Base-by-base conservation (phyloP, 2,329 filamentous ascomycete species). In the Botrytis elliptica region DNA sequence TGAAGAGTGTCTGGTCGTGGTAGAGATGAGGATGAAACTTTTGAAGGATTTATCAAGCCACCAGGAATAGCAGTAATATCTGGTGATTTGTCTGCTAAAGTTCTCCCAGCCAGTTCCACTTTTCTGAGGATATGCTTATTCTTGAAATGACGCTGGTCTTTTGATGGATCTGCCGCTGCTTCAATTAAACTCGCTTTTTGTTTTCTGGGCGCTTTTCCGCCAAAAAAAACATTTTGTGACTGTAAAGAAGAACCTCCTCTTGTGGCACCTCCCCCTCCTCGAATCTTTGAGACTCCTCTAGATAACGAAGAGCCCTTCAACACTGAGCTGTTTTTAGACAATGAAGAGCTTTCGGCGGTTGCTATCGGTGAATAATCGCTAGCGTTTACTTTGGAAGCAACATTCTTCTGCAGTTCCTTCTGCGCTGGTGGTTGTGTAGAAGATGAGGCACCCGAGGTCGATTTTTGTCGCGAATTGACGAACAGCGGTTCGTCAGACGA, bases 21-120 rank as follows among this genome's bases (percentile, higher is more conserved):
- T 7, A 77, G 29, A 7, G 73, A 64, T 29, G 65, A 60, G 8
- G 73, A 64, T 29, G 62, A 60, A 25, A 72, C 73, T 33, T 76
- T 74, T 20, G 77, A 74, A 22, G 79, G 77, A 40, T 79, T 73
- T 38, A 77, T 77, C 1, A 81, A 80, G 0, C 76, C 77, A 22
- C 74, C 77, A 55, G 65, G 71, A 5, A 80, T 77, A 40, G 76
- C 78, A 12, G 81, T 81, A 52, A 83, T 75, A 72, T 83, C 81
- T 2, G 83, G 79, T 3, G 84, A 83, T 36, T 75, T 75, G 44
- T 88, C 87, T 63, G 84, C 84, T 71, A 82, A 83, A 33, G 85
- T 84, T 42, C 85, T 84, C 9, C 81, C 82, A 59, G 80, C 79
- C 46, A 86, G 81, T 73, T 86, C 81, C 3, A 85, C 82, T 33